Base-by-base conservation (phyloP, 2,329 filamentous ascomycete species). In the Phaeosphaeriaceae sp. region DNA sequence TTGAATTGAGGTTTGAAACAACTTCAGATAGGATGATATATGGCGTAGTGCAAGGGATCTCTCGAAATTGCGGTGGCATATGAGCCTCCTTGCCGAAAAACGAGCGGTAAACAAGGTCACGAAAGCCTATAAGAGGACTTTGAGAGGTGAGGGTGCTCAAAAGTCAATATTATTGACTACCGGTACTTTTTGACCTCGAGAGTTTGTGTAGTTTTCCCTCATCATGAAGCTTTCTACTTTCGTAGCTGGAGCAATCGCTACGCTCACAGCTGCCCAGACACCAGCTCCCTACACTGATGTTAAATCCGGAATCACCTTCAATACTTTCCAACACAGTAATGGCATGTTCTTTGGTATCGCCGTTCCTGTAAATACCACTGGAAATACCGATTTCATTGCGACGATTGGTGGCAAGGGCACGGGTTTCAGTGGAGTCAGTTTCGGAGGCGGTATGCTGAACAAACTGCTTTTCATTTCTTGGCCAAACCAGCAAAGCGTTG, bases 331-430 rank as follows among this genome's bases (percentile, higher is more conserved):
- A 52, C 38, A 74, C 68, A 6, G 45, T 37, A 44, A 50, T 7
- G 74, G 73, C 12, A 80, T 74, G 57, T 74, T 71, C 42, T 80
- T 82, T 48, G 79, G 79, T 50, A 70, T 84, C 21, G 79, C 77
- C 1, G 64, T 81, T 1, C 80, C 81, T 1, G 42, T 42, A 12
- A 58, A 61, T 20, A 68, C 74, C 39, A 75, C 68, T 5, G 61
- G 75, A 13, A 74, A 66, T 2, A 74, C 75, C 6, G 81, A 83
- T 62, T 77, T 83, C 52, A 81, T 84, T 52, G 78, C 77, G 7
- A 78, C 82, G 50, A 71, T 84, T 37, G 76, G 80, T 6, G 77
- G 77, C 18, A 73, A 77, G 46, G 74, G 73, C 3, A 71, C 67
- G 1, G 77, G 79, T 52, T 84, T 79, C 75, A 77, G 74, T 40